These are phyloP conservation scores for Graphilbum fragrans DNA, from an alignment of 2,329 filamentous ascomycete genomes.

Conservation along the genomic window DNA sequence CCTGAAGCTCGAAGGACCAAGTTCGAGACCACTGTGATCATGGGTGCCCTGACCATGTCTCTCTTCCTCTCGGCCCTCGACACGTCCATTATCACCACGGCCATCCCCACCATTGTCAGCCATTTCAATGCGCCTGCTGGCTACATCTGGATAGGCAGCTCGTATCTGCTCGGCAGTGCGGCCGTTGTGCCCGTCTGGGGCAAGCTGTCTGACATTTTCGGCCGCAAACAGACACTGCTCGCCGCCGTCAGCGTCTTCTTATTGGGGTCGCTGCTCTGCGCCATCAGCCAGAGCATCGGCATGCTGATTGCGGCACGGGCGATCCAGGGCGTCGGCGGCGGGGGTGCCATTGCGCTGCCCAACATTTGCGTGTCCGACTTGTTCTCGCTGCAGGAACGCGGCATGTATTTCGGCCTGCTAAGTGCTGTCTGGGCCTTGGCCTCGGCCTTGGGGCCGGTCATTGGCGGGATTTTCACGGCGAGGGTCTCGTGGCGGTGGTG, in stretches of 20 bases:
- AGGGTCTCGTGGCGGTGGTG: too few species aligned
- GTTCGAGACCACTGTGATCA: background rate
- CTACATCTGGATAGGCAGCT: slow-evolving; percentile 66
- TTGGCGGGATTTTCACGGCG: slow-evolving; percentile 4
- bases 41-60: slow-evolving; percentile 4
- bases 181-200: slow-evolving; percentile 58
- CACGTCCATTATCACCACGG: slow-evolving; percentile 52
- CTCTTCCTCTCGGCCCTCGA: slow-evolving; percentile 42
- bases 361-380: slow-evolving; percentile 43
- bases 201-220: slow-evolving; percentile 44
- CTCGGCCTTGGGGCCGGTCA: slow-evolving; percentile 2
- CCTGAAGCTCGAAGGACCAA: background rate
- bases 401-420: slow-evolving; percentile 1
- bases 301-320: slow-evolving; percentile 41
- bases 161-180: slow-evolving; percentile 59
- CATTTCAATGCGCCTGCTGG: slow-evolving; percentile 54
- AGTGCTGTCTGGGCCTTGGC: slow-evolving; percentile 2
- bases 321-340: slow-evolving; percentile 43
- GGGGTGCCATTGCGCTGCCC: slow-evolving; percentile 40
- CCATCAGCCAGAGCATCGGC: slow-evolving; percentile 32
- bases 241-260: slow-evolving; percentile 36
- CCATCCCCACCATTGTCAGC: slow-evolving; percentile 49
- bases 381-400: slow-evolving; percentile 4
- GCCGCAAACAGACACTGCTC: slow-evolving; percentile 42
- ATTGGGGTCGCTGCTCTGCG: slow-evolving; percentile 40